Conservation (phyloP, 331 rosid genomes). For the Malus hybrid region DNA sequence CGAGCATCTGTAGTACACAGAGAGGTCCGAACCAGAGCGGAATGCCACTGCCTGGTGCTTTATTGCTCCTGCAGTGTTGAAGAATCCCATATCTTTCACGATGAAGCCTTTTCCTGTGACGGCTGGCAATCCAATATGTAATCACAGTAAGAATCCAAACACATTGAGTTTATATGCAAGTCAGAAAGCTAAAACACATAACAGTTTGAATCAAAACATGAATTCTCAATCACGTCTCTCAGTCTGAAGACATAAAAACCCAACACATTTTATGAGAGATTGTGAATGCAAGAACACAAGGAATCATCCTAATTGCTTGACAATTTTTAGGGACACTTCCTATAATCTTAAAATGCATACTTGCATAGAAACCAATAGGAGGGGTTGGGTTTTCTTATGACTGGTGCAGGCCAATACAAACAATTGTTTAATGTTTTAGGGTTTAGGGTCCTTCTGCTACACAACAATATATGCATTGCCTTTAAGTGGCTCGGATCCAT, state of each 20-base stretch:
- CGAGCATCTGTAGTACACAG: conserved; percentile 54
- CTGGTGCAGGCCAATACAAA: not conserved
- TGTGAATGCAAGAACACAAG: not conserved
- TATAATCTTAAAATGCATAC: not conserved
- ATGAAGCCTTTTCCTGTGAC: conserved; percentile 67
- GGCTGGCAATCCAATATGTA: conserved; percentile 31
- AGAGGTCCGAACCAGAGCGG: conserved; percentile 61
- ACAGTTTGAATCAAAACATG: not conserved
- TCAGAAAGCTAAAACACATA: not conserved
- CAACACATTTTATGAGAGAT: not conserved
- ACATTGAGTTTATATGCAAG: not conserved
- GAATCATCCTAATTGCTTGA: not conserved
- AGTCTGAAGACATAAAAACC: not conserved
- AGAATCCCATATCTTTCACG: conserved; percentile 55
- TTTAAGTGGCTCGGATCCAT: too few relatives aligned
- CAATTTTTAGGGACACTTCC: not conserved
- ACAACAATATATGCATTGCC: too few relatives aligned
- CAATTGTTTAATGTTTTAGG: not conserved
- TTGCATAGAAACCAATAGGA: not conserved
- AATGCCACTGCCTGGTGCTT: conserved; percentile 86
- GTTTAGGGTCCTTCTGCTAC: too few relatives aligned
- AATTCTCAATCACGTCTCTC: not conserved
- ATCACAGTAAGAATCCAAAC: conserved; percentile 2
- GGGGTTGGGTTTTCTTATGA: not conserved
- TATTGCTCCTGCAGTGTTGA: conserved; percentile 61